Evolutionary conservation across 805 yeast genomes (phyloP), one percentile per base, ranked within the genome.

Genomic region (Saccharomycopsis javanensis): DNA sequence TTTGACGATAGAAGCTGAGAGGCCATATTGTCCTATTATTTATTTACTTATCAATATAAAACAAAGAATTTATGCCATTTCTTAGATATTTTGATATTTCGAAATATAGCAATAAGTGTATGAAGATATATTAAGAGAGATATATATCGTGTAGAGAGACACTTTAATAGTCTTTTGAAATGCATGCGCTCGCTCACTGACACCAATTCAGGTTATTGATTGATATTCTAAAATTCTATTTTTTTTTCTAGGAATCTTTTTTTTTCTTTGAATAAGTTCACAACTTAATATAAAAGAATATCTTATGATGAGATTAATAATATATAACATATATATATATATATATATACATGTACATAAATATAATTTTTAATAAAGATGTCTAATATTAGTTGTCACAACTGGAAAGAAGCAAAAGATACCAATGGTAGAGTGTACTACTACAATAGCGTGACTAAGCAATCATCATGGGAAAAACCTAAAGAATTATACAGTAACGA

Each of bases 381-480:
- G 48, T 20, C 48, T 3, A n/a, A 42, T 20, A 5, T 3, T 4
- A 42, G 13, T 42, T 15, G 10, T 20, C 10, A n/a, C 25, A 50
- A 16, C 15, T 90, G 97, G 96, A 80, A 79, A 64, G 80, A 80
- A 59, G 77, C 80, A 11, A 72, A 72, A 38, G 88, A 85, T 63
- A 80, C 79, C 11, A 80, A 80, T 54, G 94, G 95, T 0, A 74
- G 83, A 53, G 72, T 74, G 1, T 91, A 90, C 70, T 90, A 85
- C 69, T 88, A 81, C 68, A 82, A 90, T 61, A 55, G 78, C 0
- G 75, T 67, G 28, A 85, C 92, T 0, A 78, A 81, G 53, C 81
- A 81, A 62, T 82, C 96, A 0, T 80, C 83, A 54, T 89, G 97
- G 96, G 88, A 86, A 27, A 81, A 82, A 61, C 97, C 97, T 0